Evolutionary conservation across 2,329 filamentous ascomycete genomes (phyloP).

Genomic region (Fusarium siculi): DNA sequence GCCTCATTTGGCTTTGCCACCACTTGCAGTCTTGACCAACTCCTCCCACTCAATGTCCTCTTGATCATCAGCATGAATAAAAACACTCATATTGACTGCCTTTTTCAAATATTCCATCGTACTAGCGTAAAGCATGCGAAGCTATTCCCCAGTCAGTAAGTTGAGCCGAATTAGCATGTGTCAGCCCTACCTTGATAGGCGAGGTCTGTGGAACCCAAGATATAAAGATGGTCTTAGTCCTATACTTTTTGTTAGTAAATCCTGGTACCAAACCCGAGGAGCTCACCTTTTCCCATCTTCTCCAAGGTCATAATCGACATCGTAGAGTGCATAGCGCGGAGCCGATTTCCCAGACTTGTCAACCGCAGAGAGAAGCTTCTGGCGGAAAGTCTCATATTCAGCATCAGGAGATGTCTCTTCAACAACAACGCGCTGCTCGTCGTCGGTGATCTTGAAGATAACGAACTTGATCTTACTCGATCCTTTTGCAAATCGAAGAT

Average conservation of each 20-base stretch:
- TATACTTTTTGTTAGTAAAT: not conserved
- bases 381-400: slow-evolving; percentile 29
- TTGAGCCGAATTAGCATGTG: not conserved
- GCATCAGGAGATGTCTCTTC: slow-evolving; percentile 15
- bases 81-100: slow-evolving; percentile 23
- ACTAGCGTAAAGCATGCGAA: slow-evolving; percentile 38
- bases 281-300: slow-evolving; percentile 29
- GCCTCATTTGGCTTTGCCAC: slow-evolving; percentile 13
- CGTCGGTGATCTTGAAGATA: slow-evolving; percentile 30
- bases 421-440: slow-evolving; percentile 21
- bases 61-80: slow-evolving; percentile 26
- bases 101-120: slow-evolving; percentile 37
- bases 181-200: slow-evolving; percentile 26
- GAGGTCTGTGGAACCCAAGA: slow-evolving; percentile 31
- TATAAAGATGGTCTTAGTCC: slow-evolving; percentile 31
- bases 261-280: rapidly evolving
- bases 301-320: slow-evolving; percentile 34
- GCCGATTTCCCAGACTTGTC: slow-evolving; percentile 13
- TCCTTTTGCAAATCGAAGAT: slow-evolving; percentile 13
- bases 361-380: slow-evolving; percentile 15
- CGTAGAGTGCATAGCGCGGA: slow-evolving; percentile 33
- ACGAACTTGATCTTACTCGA: slow-evolving; percentile 23
- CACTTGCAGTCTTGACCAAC: slow-evolving; percentile 20
- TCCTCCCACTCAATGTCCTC: slow-evolving; percentile 27
- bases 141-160: not conserved